Percentiles rank a stretch among this genome's conserved stretches.
These are phyloP conservation scores for Lachancea fermentati DNA, from an alignment of 805 yeast species.

Conservation along the genomic window DNA sequence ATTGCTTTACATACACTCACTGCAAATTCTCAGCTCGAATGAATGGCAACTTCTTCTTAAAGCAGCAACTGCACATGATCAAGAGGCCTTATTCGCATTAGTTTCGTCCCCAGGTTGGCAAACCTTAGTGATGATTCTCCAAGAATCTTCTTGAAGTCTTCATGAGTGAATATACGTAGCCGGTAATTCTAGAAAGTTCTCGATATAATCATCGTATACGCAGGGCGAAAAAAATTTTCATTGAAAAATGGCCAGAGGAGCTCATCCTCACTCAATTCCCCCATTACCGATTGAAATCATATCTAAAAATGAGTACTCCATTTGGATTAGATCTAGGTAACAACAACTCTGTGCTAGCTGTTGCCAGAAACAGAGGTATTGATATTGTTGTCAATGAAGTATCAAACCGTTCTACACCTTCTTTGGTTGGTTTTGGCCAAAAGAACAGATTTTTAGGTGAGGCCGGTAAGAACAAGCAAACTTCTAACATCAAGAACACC, in stretches of 20 bases:
- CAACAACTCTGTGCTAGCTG: constrained; percentile 86
- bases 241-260: neutral
- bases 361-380: constrained; percentile 97
- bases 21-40: constrained; percentile 50
- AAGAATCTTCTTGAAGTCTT: constrained; percentile 22
- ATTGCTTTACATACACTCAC: constrained; percentile 48
- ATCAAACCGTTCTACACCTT: constrained; percentile 94
- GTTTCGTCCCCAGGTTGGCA: constrained; percentile 67
- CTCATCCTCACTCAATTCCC: neutral
- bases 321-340: constrained; percentile 98
- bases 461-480: constrained; percentile 92
- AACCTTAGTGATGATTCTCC: constrained; percentile 57
- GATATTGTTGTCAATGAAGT: constrained; percentile 98
- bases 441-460: constrained; percentile 94
- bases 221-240: neutral
- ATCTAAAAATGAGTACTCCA: constrained; percentile 71
- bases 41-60: constrained; percentile 49
- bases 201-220: constrained; percentile 6
- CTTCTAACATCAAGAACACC: constrained; percentile 93
- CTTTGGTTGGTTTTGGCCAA: constrained; percentile 83
- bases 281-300: neutral
- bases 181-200: constrained; percentile 15
- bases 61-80: constrained; percentile 40
- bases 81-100: constrained; percentile 42
- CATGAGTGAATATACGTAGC: constrained; percentile 1